A percentile compares a stretch with the other conserved stretches of the same genome.
These are phyloP conservation scores for Microsporum canis DNA, from an alignment of 2,329 filamentous ascomycete genomes.

Conservation along the genomic window DNA sequence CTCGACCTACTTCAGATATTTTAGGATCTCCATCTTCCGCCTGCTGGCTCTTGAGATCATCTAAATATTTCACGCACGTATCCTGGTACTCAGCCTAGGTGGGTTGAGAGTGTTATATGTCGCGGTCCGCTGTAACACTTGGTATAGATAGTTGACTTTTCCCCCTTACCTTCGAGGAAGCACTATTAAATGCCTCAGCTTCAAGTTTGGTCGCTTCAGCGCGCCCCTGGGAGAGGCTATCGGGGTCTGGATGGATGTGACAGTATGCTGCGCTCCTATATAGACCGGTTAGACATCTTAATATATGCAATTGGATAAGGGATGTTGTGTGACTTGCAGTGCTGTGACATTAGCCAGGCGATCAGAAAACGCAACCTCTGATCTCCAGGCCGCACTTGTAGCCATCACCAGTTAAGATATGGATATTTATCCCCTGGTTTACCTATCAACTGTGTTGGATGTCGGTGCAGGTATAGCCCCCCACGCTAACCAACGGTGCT, in stretches of 20 bases:
- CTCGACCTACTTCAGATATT: conserved; percentile 16
- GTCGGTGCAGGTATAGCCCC: background rate
- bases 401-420: background rate
- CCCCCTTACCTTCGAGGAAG: conserved; percentile 28
- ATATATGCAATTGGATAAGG: conserved; percentile 5
- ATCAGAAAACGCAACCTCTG: conserved; percentile 45
- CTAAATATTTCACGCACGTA: conserved; percentile 30
- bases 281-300: background rate
- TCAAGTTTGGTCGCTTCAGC: conserved; percentile 56
- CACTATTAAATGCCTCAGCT: conserved; percentile 29
- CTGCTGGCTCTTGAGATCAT: conserved; percentile 17
- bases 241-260: conserved; percentile 30
- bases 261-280: conserved; percentile 35
- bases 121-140: background rate
- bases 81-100: conserved; percentile 47
- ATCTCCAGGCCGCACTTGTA: conserved; percentile 36
- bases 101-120: background rate
- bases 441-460: background rate
- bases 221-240: conserved; percentile 39
- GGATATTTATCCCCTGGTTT: background rate
- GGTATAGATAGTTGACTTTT: background rate
- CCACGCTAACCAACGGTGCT: background rate
- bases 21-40: conserved; percentile 14
- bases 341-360: conserved; percentile 53
- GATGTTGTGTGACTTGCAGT: conserved; percentile 39